These are phyloP conservation scores for Podila minutissima DNA, from an alignment of 192 early-diverging fungal species.

Conservation along the genomic window DNA sequence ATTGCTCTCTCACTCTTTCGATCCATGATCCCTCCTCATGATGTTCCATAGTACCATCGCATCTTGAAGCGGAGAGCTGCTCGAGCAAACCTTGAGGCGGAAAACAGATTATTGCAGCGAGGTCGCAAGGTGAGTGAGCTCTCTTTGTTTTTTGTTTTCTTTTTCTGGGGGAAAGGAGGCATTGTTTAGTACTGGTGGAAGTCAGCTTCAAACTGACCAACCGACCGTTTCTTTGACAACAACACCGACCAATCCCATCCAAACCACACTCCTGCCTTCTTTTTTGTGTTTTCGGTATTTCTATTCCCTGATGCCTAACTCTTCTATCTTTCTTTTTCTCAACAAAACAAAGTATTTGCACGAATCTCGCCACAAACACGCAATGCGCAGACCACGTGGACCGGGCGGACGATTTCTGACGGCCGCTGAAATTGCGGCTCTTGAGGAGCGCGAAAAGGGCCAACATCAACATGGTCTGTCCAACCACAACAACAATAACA, in stretches of 20 bases:
- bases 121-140: slow-evolving; percentile 53
- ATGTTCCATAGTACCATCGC: slow-evolving; percentile 78
- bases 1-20: not conserved
- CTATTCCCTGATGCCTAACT: not conserved
- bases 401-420: slow-evolving; percentile 96
- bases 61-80: slow-evolving; percentile 96
- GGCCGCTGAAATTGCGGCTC: slow-evolving; percentile 47
- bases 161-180: not conserved
- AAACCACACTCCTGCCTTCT: not conserved
- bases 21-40: not conserved
- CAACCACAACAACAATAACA: slow-evolving; percentile 1
- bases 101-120: slow-evolving; percentile 72
- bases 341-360: slow-evolving; percentile 80
- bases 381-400: slow-evolving; percentile 95
- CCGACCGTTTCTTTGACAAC: too few relatives aligned
- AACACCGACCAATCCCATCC: too few relatives aligned
- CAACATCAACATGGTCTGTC: not conserved
- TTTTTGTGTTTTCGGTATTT: not conserved
- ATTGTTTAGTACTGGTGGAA: too few relatives aligned
- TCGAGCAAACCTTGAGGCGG: slow-evolving; percentile 81
- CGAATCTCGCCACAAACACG: slow-evolving; percentile 96
- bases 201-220: too few relatives aligned
- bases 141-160: not conserved
- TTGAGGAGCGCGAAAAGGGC: slow-evolving; percentile 26
- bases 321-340: not conserved